phyloP scores from a whole-genome alignment of 2,329 filamentous ascomycete genomes.

The Aotearoamyces nothofagi region DNA sequence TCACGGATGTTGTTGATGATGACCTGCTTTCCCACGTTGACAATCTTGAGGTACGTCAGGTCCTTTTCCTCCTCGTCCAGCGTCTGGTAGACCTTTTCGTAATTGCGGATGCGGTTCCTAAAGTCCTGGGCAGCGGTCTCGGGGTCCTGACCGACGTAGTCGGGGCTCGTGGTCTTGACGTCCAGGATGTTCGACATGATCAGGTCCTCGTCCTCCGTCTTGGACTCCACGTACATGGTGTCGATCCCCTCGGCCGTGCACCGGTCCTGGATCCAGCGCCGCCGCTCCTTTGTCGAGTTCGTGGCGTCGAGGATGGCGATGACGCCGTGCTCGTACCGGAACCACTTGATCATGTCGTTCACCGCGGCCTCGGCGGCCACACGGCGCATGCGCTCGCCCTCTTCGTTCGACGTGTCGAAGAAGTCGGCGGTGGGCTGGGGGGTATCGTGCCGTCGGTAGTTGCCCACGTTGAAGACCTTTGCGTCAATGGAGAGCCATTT shows the following conservation, averaged over 20 bases:
- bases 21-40: conserved; percentile 88
- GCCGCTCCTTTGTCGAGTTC: conserved; percentile 81
- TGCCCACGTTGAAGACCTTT: conserved; percentile 94
- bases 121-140: conserved; percentile 86
- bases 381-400: conserved; percentile 77
- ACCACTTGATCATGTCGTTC: conserved; percentile 89
- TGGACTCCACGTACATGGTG: conserved; percentile 90
- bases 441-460: conserved; percentile 78
- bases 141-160: conserved; percentile 88
- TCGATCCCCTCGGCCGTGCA: conserved; percentile 67
- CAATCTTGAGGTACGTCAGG: conserved; percentile 92
- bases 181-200: conserved; percentile 98
- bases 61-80: conserved; percentile 80
- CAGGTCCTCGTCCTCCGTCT: conserved; percentile 87
- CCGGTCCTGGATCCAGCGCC: conserved; percentile 78
- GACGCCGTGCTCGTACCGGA: conserved; percentile 57
- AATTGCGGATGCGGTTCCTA: conserved; percentile 85
- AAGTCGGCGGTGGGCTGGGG: conserved; percentile 88
- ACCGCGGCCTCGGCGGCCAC: conserved; percentile 87
- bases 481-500: conserved; percentile 92
- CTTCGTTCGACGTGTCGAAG: conserved; percentile 80
- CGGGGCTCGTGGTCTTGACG: conserved; percentile 91
- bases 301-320: conserved; percentile 94
- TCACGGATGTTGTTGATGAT: conserved; percentile 97
- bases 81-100: conserved; percentile 92